A percentile compares a stretch with the other conserved stretches of the same genome.
phyloP scores from a whole-genome alignment of 2,329 filamentous ascomycete species.

The Emydomyces testavorans region DNA sequence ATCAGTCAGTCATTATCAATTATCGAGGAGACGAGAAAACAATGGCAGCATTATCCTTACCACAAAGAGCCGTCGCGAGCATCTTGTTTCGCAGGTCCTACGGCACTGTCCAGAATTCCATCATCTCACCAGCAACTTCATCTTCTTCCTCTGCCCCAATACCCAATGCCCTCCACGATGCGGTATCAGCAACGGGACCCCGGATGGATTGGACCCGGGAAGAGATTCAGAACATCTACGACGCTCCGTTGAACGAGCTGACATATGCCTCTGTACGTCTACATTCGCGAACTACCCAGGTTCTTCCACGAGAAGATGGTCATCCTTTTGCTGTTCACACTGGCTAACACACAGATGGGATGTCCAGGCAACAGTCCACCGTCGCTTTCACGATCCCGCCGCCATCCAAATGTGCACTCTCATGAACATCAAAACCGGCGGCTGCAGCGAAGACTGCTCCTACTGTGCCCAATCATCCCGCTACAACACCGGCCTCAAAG shows the following conservation, averaged over 20 bases:
- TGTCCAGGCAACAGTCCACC: slow-evolving; percentile 61
- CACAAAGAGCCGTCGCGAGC: slow-evolving; percentile 23
- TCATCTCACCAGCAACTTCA: slow-evolving; percentile 14
- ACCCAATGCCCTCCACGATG: slow-evolving; percentile 25
- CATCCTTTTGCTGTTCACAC: neutral
- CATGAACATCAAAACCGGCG: slow-evolving; percentile 94
- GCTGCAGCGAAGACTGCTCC: slow-evolving; percentile 82
- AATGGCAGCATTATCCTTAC: slow-evolving; percentile 17
- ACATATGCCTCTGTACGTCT: slow-evolving; percentile 55
- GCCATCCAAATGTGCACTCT: slow-evolving; percentile 86
- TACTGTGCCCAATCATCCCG: slow-evolving; percentile 86
- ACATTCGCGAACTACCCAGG: neutral
- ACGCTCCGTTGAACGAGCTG: slow-evolving; percentile 69
- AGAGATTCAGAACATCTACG: slow-evolving; percentile 71
- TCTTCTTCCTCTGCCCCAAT: slow-evolving; percentile 16
- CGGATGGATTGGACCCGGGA: slow-evolving; percentile 69
- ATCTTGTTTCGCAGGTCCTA: slow-evolving; percentile 26
- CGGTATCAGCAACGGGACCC: slow-evolving; percentile 34
- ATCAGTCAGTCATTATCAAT: too few species aligned
- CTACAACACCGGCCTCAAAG: slow-evolving; percentile 64
- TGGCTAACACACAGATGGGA: slow-evolving; percentile 14
- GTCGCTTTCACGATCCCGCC: slow-evolving; percentile 71
- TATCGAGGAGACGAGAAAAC: too few species aligned
- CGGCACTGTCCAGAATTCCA: slow-evolving; percentile 29
- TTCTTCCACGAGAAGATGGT: too few species aligned